Evolutionary conservation across 805 yeast genomes (phyloP), one percentile per base, ranked within the genome.

Genomic region (Groenewaldozyma salmanticensis): DNA sequence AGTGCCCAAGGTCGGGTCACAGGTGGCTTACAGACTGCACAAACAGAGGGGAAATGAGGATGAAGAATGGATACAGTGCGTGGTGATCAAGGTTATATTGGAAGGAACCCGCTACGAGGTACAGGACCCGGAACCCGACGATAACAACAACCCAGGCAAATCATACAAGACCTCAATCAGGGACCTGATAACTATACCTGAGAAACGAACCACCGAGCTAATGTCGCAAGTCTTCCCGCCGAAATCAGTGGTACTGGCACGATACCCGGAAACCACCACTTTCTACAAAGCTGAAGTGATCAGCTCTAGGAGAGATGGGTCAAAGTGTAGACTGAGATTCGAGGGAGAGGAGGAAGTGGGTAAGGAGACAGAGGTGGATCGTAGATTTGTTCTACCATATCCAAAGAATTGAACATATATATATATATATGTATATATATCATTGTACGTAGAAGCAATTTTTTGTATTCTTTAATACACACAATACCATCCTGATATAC

Each of bases 81-180:
- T 82, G 54, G 94, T 92, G 13, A 73, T 79, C 21, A 77, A 75
- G 50, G 77, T 90, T 2, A 61, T 77, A n/a, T 75, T 75, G 1
- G 95, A 85, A 49, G 90, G 92, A 1, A 65, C 67, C 1, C 70
- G 75, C 44, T 87, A 80, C 57, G 97, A 92, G 61, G 88, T 92
- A n/a, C 76, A 85, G 52, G 98, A 92, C 59, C 96, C 97, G 0
- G 98, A 92, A 54, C 97, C 98, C 0, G 98, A 92, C 55, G 97
- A 90, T 53, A 73, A 78, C 51, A 84, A 82, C 47, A 85, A 88
- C 43, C 82, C 88, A 3, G 96, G 95, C 2, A 90, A 81, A 52
- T 68, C 82, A 1, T 92, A 80, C 63, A 81, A 79, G 52, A 87
- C 95, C 6, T 79, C 74, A 17, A 77, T 83, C 71, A 81, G 80